phyloP scores from a whole-genome alignment of 371 early-diverging fungal genomes.

The Apophysomyces trapeziformis region DNA sequence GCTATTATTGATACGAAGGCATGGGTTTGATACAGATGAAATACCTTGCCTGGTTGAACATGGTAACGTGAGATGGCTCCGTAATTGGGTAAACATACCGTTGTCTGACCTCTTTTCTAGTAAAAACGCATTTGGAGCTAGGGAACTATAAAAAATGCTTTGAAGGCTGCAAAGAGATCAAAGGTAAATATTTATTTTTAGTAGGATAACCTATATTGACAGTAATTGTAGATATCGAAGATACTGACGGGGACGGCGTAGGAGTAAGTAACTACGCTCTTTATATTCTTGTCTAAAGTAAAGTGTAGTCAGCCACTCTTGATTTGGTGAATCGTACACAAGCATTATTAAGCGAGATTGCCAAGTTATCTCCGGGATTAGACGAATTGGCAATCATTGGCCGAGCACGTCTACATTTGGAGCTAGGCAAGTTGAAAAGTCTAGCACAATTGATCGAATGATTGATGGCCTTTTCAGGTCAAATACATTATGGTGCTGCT shows the following conservation, averaged over 20 bases:
- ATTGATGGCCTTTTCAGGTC: conserved; percentile 7
- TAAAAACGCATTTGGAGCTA: conserved; percentile 22
- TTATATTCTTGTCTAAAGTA: background rate
- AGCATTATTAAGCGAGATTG: background rate
- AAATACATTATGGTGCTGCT: conserved; percentile 5
- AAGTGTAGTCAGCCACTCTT: background rate
- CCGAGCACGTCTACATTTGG: background rate
- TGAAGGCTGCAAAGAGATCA: conserved; percentile 16
- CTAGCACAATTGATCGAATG: background rate
- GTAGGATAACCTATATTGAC: background rate
- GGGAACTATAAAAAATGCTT: conserved; percentile 19
- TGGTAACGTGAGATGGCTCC: conserved; percentile 16
- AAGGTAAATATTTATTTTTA: conserved; percentile 11
- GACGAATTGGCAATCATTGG: background rate
- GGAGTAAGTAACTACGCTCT: background rate
- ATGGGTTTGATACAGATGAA: conserved; percentile 28
- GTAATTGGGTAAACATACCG: background rate
- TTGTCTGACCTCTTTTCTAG: conserved; percentile 7
- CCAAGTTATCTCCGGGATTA: background rate
- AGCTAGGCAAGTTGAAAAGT: background rate
- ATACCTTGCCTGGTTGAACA: conserved; percentile 33
- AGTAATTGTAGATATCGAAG: background rate
- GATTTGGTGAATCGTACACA: background rate
- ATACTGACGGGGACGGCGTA: background rate
- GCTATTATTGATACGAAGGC: conserved; percentile 17